These are phyloP conservation scores for Tuber borchii DNA, from an alignment of 495 filamentous ascomycete genomes.

Conservation along the genomic window DNA sequence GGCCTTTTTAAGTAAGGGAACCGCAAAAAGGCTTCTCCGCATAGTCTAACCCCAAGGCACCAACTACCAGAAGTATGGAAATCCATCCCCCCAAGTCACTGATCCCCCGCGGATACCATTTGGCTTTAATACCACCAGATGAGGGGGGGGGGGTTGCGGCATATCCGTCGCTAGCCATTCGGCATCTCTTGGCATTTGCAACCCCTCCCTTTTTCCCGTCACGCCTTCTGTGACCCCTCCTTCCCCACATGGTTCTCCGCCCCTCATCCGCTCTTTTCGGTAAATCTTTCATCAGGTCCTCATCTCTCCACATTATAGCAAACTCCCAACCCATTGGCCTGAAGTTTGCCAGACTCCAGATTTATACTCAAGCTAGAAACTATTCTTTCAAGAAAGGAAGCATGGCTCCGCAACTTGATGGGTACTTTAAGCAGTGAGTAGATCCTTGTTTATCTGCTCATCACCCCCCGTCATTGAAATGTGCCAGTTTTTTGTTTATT, in stretches of 20 bases:
- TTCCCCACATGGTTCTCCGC: constrained; percentile 22
- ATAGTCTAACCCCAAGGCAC: neutral
- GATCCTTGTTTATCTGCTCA: neutral
- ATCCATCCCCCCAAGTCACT: neutral
- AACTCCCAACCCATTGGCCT: neutral
- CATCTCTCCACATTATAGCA: constrained; percentile 7
- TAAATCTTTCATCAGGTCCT: constrained; percentile 18
- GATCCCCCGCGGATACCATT: neutral
- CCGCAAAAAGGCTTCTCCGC: neutral
- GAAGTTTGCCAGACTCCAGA: neutral
- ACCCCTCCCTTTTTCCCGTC: neutral
- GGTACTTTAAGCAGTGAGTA: constrained; percentile 71
- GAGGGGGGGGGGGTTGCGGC: neutral
- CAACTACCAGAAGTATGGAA: neutral
- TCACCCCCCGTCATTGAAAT: neutral
- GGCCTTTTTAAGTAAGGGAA: neutral
- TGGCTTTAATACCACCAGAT: neutral
- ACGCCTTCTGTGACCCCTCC: neutral
- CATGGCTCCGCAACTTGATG: constrained; percentile 78
- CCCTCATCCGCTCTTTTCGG: constrained; percentile 14
- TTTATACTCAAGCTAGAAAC: constrained; percentile 18
- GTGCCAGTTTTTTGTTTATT: neutral
- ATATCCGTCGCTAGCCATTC: neutral
- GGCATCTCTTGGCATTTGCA: neutral
- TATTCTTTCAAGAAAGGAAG: constrained; percentile 43